Base-by-base conservation (phyloP, 352 stramenopile genomes). In the Globisporangium sylvaticum region DNA sequence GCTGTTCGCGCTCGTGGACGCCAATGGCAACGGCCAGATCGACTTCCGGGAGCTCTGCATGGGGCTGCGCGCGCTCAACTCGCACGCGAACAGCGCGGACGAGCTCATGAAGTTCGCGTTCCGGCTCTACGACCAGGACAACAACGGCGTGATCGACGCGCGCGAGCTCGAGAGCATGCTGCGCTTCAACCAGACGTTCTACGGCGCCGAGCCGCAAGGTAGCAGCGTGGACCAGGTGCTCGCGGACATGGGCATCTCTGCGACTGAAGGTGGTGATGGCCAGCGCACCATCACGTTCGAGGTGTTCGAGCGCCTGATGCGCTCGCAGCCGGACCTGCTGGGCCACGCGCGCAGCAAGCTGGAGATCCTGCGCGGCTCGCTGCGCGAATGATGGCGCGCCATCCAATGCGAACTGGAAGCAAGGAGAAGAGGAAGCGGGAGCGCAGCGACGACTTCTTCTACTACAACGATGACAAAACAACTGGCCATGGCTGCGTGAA, bases 41-140 rank as follows among this genome's bases (percentile, higher is more conserved):
- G 83, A 92, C 63, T 92, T 91, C 64, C 79, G 83, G 22, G 83
- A 91, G 64, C 73, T 91, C 50, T 91, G 83, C 48, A 71, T 90
- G 62, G 80, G 72, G 2, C 71, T 92, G n/a, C 73, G 75, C 7
- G 75, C 74, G 9, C 65, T 92, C 22, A 88, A 87, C 60, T 72
- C 77, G 22, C 72, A 71, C 6, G 69, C 56, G 22, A 68, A 72
- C 63, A 77, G 73, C 64, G 65, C 71, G 31, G 73, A 78, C 14
- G 74, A 78, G 24, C 59, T 92, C 46, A 73, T 79, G 32, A 72
- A 70, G 10, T 88, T 92, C 52, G 83, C 76, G 1, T 92, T 92
- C 37, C 68, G 74, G 3, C 72, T 92, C 22, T 92, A 90, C 65
- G 83, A 92, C 60, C 29, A 78, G 25, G 76, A 92, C 59, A 75